phyloP scores from a whole-genome alignment of 139 green algal genomes.

The Chlamydomonas asymmetrica region DNA sequence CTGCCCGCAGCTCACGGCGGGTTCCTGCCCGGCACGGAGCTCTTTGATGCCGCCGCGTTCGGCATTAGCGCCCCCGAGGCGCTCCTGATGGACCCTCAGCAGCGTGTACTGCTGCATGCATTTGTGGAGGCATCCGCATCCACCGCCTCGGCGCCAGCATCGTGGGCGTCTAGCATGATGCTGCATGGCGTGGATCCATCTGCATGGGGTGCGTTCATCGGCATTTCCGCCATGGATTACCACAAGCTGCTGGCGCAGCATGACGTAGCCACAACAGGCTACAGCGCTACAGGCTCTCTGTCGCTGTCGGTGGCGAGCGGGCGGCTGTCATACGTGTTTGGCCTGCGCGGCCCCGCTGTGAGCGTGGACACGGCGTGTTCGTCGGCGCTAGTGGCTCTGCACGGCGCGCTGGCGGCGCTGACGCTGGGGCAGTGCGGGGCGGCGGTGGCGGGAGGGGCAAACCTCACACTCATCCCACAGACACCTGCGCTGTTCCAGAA shows the following conservation, averaged over 20 bases:
- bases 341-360: conserved; percentile 68
- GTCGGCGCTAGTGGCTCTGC: conserved; percentile 73
- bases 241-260: conserved; percentile 43
- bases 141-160: background rate
- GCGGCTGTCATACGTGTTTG: conserved; percentile 73
- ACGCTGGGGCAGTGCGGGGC: conserved; percentile 28
- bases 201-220: conserved; percentile 59
- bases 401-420: conserved; percentile 44
- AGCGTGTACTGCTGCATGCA: conserved; percentile 78
- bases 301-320: conserved; percentile 68
- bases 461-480: conserved; percentile 57
- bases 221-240: conserved; percentile 76
- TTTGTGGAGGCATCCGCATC: conserved; percentile 12
- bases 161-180: background rate
- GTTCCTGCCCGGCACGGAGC: conserved; percentile 43
- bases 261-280: conserved; percentile 30
- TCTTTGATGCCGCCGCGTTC: conserved; percentile 79
- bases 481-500: conserved; percentile 58
- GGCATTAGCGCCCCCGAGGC: conserved; percentile 59
- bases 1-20: too few species aligned
- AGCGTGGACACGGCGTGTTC: conserved; percentile 89
- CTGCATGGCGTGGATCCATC: conserved; percentile 5
- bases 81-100: conserved; percentile 79
- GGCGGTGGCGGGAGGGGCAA: conserved; percentile 47
- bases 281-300: conserved; percentile 54